Base-by-base conservation (phyloP, 345 rosid genomes). In the Arabidopsis arenosa region DNA sequence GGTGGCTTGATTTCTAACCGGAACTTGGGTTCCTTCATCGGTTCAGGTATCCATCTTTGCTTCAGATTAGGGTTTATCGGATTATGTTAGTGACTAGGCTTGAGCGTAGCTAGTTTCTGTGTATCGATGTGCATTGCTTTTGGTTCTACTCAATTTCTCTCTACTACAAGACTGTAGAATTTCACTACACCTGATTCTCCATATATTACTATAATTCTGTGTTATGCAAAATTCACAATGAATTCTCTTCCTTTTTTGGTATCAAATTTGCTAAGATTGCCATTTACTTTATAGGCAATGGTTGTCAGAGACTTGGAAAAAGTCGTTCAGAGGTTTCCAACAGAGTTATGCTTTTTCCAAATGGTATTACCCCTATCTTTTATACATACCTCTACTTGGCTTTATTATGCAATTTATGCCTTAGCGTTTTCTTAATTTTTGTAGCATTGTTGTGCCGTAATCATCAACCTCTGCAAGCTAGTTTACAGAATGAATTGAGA, bases 1-100 rank as follows among this genome's bases (percentile, higher is more conserved):
- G 93, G 96, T 74, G 81, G 90, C 72, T 82, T 95, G 80, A 80
- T 92, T 85, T 88, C 93, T 12, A 85, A 75, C 84, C 84, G 88
- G 76, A 83, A 80, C 82, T 86, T 85, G 23, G 85, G 84, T 71
- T 81, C 85, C 57, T 85, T 84, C 79, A 65, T 73, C 81, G 83
- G 82, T 72, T 87, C 91, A 82, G 97, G 96, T 88, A 80, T 36
- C n/a, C 35, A 14, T 18, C 28, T 9, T 5, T 17, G 32, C 43
- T 60, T 49, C 33, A 28, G 8, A 1, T 39, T 52, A 45, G 51
- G 51, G 14, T 17, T 49, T 48, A 32, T 57, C 64, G 18, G 35
- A 30, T 68, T 54, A 56, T 54, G 39, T 26, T 28, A 23, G 1
- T 23, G 39, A 12, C 1, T 65, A 10, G 10, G 53, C 73, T 39